Base-by-base conservation (phyloP, 257 asterid species). In the Solanum gandarillasii region DNA sequence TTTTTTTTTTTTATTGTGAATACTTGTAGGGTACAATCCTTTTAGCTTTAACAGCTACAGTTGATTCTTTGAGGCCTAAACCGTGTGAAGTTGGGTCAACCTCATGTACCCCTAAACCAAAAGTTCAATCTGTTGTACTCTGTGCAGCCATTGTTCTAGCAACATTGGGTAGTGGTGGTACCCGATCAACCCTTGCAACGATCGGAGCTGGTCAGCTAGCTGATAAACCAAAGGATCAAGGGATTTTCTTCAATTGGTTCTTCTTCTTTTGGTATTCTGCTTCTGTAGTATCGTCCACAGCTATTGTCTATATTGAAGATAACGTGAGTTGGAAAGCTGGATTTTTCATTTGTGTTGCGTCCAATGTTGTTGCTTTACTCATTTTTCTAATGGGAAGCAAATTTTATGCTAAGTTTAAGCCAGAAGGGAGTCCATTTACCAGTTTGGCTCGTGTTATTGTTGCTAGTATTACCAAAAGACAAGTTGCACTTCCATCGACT, bases 181-280 rank as follows among this genome's bases (percentile, higher is more conserved):
- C 93, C 0, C 84, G 94, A 20, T 91, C 86, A 84, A 90, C 92
- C 23, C 14, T 90, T 4, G 88, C 89, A 10, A 90, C 96, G 11
- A 90, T 92, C 85, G 94, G 95, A 23, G 96, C 96, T 2, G 86
- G 87, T 20, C 95, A 94, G 83, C 75, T 91, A 29, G 39, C 74
- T 70, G 3, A 87, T 2, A 87, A 83, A 12, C 89, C 89, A 31
- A 85, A 86, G 3, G 90, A 91, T 20, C 93, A 90, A n/a, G 86
- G 87, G 0, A 87, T 86, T 65, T 93, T 78, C 34, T 94, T 94
- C 60, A 91, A 91, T 29, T 92, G 94, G 94, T 94, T 31, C 68
- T 92, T 94, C 83, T 73, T 87, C 86, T 86, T 90, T n/a, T 20
- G 87, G n/a, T 91, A 92, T 25, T 5, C 62, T 3, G 70, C 90